phyloP scores from a whole-genome alignment of 2,329 filamentous ascomycete genomes.

The Trichoderma atrobrunneum region DNA sequence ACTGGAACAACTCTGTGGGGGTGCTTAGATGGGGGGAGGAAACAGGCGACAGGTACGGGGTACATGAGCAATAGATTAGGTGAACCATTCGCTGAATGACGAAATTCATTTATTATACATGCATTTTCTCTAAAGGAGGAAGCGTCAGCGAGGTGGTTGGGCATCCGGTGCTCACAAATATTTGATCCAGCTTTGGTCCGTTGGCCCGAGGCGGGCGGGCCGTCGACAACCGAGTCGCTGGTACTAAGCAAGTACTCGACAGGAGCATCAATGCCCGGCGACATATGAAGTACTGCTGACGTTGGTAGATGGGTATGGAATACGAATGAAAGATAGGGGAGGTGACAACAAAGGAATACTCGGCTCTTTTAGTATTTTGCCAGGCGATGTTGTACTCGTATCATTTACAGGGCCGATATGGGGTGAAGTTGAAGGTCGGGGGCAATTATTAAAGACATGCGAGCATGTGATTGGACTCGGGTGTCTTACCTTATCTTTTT shows the following conservation, averaged over 20 bases:
- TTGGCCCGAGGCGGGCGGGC: conserved; percentile 12
- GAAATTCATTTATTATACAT: background rate
- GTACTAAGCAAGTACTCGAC: background rate
- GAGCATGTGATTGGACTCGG: background rate
- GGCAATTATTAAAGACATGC: background rate
- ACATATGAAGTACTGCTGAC: background rate
- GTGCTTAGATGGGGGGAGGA: background rate
- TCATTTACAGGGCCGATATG: background rate
- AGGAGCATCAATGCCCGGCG: background rate
- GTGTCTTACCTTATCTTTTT: background rate
- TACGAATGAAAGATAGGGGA: background rate
- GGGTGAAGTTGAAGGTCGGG: background rate
- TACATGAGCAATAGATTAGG: background rate
- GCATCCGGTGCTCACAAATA: background rate
- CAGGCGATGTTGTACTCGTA: background rate
- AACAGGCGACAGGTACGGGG: background rate
- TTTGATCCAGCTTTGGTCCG: background rate
- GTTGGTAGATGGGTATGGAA: background rate
- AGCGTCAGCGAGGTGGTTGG: background rate
- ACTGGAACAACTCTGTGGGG: background rate
- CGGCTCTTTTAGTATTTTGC: background rate
- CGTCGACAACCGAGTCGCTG: background rate
- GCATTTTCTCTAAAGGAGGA: background rate
- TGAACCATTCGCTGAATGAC: background rate
- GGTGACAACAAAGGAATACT: background rate